These are phyloP conservation scores for Schizosaccharomyces pombe DNA, from an alignment of 805 yeast genomes.

Conservation along the genomic window DNA sequence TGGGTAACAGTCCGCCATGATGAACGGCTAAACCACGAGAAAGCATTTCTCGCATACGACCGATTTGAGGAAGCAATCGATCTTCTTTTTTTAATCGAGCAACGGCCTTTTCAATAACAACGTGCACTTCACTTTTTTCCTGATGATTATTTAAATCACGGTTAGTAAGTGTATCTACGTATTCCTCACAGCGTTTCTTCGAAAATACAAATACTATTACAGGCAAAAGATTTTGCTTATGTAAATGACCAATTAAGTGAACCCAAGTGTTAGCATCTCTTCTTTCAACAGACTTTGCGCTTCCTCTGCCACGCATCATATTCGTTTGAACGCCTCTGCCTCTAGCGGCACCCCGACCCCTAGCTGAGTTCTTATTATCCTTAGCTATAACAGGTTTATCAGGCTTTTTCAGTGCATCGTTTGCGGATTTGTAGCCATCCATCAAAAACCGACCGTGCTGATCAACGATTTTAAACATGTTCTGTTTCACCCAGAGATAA, in stretches of 20 bases:
- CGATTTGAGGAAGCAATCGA: conserved; percentile 75
- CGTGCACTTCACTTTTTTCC: conserved; percentile 75
- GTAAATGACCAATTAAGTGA: conserved; percentile 45
- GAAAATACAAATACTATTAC: conserved; percentile 87
- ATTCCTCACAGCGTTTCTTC: conserved; percentile 79
- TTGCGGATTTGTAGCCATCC: conserved; percentile 37
- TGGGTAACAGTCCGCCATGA: conserved; percentile 83
- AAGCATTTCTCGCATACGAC: conserved; percentile 57
- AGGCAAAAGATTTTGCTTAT: conserved; percentile 51
- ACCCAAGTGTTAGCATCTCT: conserved; percentile 51
- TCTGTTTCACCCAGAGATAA: conserved; percentile 57
- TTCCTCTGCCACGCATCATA: conserved; percentile 4
- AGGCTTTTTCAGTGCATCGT: conserved; percentile 19
- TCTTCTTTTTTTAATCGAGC: conserved; percentile 76
- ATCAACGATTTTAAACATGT: conserved; percentile 49
- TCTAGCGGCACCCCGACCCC: conserved; percentile 16
- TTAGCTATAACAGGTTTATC: conserved; percentile 19
- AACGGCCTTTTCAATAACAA: conserved; percentile 79
- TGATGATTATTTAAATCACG: conserved; percentile 61
- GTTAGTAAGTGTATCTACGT: conserved; percentile 53
- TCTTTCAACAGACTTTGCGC: background rate
- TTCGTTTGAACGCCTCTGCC: conserved; percentile 6
- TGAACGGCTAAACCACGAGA: conserved; percentile 88
- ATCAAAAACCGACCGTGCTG: conserved; percentile 48
- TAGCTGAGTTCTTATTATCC: conserved; percentile 18